Conservation (phyloP, 441 rosid genomes). For the Eruca vesicaria region DNA sequence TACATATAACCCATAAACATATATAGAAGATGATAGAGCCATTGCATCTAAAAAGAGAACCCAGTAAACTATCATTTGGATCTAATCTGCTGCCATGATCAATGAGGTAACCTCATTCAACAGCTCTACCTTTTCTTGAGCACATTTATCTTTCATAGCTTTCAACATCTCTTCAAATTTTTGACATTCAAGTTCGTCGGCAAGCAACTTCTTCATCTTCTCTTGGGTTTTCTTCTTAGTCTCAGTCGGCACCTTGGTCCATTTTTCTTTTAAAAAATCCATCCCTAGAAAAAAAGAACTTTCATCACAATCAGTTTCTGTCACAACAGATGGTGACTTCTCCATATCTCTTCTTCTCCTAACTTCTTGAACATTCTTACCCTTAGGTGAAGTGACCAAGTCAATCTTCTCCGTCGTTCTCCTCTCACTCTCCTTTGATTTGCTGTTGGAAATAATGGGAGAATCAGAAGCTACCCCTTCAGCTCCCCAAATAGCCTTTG, state of each 20-base stretch:
- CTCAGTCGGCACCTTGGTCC: not conserved
- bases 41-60: not conserved
- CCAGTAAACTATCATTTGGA: not conserved
- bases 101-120: not conserved
- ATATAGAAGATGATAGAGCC: not conserved
- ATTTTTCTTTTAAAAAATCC: not conserved
- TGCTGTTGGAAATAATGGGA: not conserved
- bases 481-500: not conserved
- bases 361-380: not conserved
- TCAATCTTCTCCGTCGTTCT: not conserved
- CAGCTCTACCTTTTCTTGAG: not conserved
- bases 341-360: not conserved
- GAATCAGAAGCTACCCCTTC: not conserved
- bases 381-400: not conserved
- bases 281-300: not conserved
- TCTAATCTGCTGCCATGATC: not conserved
- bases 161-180: not conserved
- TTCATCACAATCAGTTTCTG: not conserved
- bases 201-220: not conserved
- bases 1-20: not conserved
- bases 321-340: too few species aligned
- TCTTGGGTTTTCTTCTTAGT: not conserved
- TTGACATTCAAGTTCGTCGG: not conserved
- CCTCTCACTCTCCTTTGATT: not conserved
- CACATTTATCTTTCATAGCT: not conserved